Evolutionary conservation across 768 basidiomycete genomes (phyloP).

Genomic region (Coprinopsis strossmayeri): DNA sequence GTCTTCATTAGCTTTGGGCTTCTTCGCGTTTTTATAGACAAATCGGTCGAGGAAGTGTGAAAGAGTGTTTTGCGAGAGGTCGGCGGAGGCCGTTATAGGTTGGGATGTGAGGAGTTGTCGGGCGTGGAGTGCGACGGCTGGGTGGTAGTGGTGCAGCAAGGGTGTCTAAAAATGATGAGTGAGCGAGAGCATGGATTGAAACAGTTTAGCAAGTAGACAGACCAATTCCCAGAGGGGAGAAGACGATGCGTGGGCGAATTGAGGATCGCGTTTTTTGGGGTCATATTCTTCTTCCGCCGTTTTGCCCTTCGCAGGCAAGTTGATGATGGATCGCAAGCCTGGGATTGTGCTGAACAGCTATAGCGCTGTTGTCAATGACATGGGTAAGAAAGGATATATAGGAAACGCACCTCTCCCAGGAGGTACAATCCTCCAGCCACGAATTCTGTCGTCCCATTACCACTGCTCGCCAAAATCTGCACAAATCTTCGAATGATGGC

Average conservation of each 20-base stretch:
- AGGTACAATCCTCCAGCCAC: constrained; percentile 83
- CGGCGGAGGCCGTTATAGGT: constrained; percentile 75
- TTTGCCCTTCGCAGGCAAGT: constrained; percentile 18
- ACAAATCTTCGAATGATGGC: constrained; percentile 81
- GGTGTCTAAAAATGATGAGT: constrained; percentile 64
- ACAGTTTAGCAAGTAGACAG: constrained; percentile 20
- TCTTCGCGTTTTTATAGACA: constrained; percentile 95
- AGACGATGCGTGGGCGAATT: constrained; percentile 72
- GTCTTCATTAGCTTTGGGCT: constrained; percentile 19
- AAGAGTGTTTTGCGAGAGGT: constrained; percentile 89
- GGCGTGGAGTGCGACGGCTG: constrained; percentile 81
- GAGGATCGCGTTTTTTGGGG: constrained; percentile 84
- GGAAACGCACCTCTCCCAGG: constrained; percentile 68
- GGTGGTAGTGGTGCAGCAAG: constrained; percentile 84
- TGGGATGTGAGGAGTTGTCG: constrained; percentile 68
- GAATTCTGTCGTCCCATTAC: constrained; percentile 76
- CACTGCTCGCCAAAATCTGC: constrained; percentile 68
- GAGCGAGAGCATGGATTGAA: neutral
- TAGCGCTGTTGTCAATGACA: constrained; percentile 3
- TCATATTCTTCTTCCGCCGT: constrained; percentile 53
- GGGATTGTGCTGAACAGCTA: constrained; percentile 37
- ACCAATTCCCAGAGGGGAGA: constrained; percentile 91
- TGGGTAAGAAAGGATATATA: neutral
- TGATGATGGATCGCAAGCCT: constrained; percentile 36
- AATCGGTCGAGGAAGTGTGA: constrained; percentile 96